Conservation (phyloP, 805 yeast species). For the Schwanniomyces polymorphus region DNA sequence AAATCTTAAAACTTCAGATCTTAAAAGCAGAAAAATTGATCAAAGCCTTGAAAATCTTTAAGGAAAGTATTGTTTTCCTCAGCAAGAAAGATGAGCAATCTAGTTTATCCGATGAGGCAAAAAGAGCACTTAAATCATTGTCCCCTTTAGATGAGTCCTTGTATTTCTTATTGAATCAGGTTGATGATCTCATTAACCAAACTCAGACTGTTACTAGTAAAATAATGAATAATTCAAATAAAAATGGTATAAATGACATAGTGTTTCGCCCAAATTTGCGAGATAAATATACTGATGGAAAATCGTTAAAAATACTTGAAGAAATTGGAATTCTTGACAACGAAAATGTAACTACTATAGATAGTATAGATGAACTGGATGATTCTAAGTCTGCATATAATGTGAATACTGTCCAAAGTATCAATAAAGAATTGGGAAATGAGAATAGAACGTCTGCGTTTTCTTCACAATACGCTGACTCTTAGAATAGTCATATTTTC, state of each 20-base stretch:
- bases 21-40: conserved; percentile 37
- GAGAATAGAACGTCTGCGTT: not conserved
- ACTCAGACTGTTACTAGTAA: conserved; percentile 23
- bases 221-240: conserved; percentile 21
- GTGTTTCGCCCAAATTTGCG: conserved; percentile 29
- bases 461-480: not conserved
- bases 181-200: conserved; percentile 34
- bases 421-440: conserved; percentile 1
- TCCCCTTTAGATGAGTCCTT: conserved; percentile 50
- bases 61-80: conserved; percentile 27
- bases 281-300: conserved; percentile 41
- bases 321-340: conserved; percentile 16
- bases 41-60: conserved; percentile 29
- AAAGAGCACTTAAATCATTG: conserved; percentile 29
- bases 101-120: conserved; percentile 19
- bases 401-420: conserved; percentile 5
- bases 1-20: conserved; percentile 38
- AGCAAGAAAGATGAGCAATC: conserved; percentile 11
- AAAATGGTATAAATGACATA: conserved; percentile 19
- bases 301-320: conserved; percentile 32
- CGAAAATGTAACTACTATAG: conserved; percentile 1
- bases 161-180: conserved; percentile 44
- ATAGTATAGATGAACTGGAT: not conserved
- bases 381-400: conserved; percentile 2
- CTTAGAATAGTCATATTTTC: too few species aligned